These are phyloP conservation scores for Wickerhamomyces chaumierensis DNA, from an alignment of 805 yeast species.

Conservation along the genomic window DNA sequence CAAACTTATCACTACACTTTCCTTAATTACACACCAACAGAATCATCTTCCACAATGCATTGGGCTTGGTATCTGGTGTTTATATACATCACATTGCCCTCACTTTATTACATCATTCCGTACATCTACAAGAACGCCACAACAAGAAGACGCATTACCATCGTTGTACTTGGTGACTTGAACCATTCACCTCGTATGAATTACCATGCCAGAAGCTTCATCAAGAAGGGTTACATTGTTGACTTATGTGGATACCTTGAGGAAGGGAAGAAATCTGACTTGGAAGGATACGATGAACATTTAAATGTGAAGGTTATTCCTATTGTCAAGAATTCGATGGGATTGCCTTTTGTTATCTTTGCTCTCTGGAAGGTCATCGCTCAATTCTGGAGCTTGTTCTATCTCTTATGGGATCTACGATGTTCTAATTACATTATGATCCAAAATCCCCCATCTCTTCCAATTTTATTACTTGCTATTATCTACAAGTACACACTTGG, in stretches of 20 bases:
- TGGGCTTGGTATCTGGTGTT: slow-evolving; percentile 35
- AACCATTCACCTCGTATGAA: slow-evolving; percentile 95
- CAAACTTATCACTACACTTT: no score
- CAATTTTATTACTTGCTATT: slow-evolving; percentile 57
- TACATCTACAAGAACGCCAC: slow-evolving; percentile 23
- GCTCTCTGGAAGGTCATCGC: slow-evolving; percentile 44
- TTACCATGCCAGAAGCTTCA: slow-evolving; percentile 76
- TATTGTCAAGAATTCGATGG: slow-evolving; percentile 25
- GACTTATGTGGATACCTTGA: slow-evolving; percentile 78
- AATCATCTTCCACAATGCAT: slow-evolving; percentile 2
- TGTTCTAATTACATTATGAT: slow-evolving; percentile 62
- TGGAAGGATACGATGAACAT: slow-evolving; percentile 34
- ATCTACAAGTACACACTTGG: slow-evolving; percentile 41
- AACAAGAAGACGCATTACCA: slow-evolving; percentile 44
- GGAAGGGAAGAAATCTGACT: slow-evolving; percentile 36
- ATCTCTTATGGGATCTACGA: slow-evolving; percentile 38
- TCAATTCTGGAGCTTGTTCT: slow-evolving; percentile 40
- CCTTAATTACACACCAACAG: no score
- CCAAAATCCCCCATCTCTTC: slow-evolving; percentile 91
- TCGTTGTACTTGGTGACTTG: slow-evolving; percentile 83
- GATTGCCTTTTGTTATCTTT: slow-evolving; percentile 45
- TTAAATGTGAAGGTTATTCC: slow-evolving; percentile 39
- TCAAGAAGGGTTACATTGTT: slow-evolving; percentile 58
- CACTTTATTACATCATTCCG: slow-evolving; percentile 23
- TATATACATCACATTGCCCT: slow-evolving; percentile 32